Evolutionary conservation across 371 early-diverging fungal species (phyloP).

Genomic region (Zopfochytrium polystomum): DNA sequence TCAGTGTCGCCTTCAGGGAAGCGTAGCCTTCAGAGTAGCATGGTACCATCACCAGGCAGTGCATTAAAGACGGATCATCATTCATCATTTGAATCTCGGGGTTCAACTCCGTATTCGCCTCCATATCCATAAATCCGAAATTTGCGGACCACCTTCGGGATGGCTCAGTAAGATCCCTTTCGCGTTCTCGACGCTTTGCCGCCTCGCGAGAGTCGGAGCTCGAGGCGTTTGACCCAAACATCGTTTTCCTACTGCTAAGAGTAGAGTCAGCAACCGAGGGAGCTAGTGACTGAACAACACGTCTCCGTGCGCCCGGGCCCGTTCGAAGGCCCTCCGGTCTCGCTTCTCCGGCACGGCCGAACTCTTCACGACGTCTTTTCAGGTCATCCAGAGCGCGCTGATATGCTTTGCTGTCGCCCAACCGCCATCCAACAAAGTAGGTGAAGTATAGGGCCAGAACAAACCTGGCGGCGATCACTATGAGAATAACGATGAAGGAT

Average conservation of each 20-base stretch:
- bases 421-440: slow-evolving; percentile 33
- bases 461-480: slow-evolving; percentile 38
- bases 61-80: slow-evolving; percentile 58
- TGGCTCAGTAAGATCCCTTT: slow-evolving; percentile 9
- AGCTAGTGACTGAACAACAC: neutral
- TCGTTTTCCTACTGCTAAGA: neutral
- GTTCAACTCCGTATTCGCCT: slow-evolving; percentile 21
- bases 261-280: neutral
- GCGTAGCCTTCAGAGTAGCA: slow-evolving; percentile 64
- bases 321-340: neutral
- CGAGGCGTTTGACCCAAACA: neutral
- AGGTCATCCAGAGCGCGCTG: slow-evolving; percentile 26
- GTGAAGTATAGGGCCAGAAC: slow-evolving; percentile 41
- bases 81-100: no score
- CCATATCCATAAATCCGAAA: slow-evolving; percentile 34
- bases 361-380: slow-evolving; percentile 12
- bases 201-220: slow-evolving; percentile 10
- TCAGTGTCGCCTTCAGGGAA: slow-evolving; percentile 81
- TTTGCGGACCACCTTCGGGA: slow-evolving; percentile 20
- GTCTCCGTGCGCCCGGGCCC: neutral
- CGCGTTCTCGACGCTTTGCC: slow-evolving; percentile 15
- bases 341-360: neutral
- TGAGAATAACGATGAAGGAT: slow-evolving; percentile 36
- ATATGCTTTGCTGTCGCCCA: slow-evolving; percentile 28
- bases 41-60: slow-evolving; percentile 64